Conservation (phyloP, 169 alveolate genomes). For the Plasmodium berghei region DNA sequence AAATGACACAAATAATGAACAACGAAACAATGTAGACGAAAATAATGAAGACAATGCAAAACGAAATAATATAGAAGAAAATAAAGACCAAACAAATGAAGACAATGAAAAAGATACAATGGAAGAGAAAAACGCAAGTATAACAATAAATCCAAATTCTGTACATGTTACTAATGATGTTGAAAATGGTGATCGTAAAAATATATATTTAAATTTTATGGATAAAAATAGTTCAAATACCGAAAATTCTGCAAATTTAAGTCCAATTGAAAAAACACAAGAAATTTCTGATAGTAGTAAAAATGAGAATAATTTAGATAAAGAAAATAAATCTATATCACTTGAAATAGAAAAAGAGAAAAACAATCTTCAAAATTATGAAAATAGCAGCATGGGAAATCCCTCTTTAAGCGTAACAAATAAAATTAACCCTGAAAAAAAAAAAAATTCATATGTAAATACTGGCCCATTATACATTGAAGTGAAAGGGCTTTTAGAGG, state of each 20-base stretch:
- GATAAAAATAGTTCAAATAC: constrained; percentile 7
- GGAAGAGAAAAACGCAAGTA: too few species aligned
- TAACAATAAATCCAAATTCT: not conserved
- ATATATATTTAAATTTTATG: constrained; percentile 9
- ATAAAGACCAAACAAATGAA: constrained; percentile 13
- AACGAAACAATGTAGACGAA: constrained; percentile 22
- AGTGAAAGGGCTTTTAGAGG: constrained; percentile 72
- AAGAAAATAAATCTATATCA: constrained; percentile 20
- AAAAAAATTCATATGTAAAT: not conserved
- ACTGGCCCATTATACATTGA: constrained; percentile 61
- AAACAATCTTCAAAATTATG: constrained; percentile 17
- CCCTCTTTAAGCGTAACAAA: constrained; percentile 12
- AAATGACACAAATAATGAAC: constrained; percentile 21
- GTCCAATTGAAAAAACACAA: constrained; percentile 4
- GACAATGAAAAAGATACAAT: constrained; percentile 15
- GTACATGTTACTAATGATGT: constrained; percentile 33
- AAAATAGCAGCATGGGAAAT: not conserved
- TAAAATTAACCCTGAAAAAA: constrained; percentile 14
- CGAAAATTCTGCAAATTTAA: constrained; percentile 3
- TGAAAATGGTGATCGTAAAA: not conserved
- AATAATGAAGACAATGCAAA: constrained; percentile 15
- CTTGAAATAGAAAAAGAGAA: constrained; percentile 29
- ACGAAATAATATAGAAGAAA: constrained; percentile 15
- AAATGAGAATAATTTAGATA: constrained; percentile 5
- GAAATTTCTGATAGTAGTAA: constrained; percentile 6